phyloP scores from a whole-genome alignment of 176 grass and related monocot genomes.

The Oryza glaberrima region DNA sequence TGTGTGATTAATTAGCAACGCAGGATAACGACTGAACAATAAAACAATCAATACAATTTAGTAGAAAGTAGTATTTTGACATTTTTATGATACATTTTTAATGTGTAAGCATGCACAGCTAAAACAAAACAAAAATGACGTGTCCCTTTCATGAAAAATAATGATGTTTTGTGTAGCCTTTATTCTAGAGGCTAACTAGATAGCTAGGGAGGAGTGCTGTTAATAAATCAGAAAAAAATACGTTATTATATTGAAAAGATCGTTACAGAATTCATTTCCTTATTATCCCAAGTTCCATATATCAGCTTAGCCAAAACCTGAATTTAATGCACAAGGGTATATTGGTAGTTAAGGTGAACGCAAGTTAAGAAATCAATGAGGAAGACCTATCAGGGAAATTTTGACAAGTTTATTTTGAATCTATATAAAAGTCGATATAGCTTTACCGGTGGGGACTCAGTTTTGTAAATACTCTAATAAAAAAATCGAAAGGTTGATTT shows the following conservation, averaged over 20 bases:
- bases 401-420: neutral
- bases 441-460: neutral
- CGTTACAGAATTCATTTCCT: neutral
- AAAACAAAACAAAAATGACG: neutral
- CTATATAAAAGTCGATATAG: neutral
- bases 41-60: conserved; percentile 9
- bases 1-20: neutral
- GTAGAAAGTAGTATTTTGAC: conserved; percentile 7
- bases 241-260: neutral
- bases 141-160: neutral
- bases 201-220: neutral
- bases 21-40: conserved; percentile 14
- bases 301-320: neutral
- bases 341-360: neutral
- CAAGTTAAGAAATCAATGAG: neutral
- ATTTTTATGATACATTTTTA: neutral
- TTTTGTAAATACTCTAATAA: neutral
- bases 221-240: neutral
- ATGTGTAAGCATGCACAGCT: neutral
- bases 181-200: neutral
- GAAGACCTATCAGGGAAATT: neutral
- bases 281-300: neutral
- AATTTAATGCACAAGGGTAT: neutral
- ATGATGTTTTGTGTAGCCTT: neutral
- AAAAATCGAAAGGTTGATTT: too few species aligned